Percentiles rank a stretch among this genome's conserved stretches.
These are phyloP conservation scores for Xerocomellus amylosporus DNA, from an alignment of 768 basidiomycete species.

Conservation along the genomic window DNA sequence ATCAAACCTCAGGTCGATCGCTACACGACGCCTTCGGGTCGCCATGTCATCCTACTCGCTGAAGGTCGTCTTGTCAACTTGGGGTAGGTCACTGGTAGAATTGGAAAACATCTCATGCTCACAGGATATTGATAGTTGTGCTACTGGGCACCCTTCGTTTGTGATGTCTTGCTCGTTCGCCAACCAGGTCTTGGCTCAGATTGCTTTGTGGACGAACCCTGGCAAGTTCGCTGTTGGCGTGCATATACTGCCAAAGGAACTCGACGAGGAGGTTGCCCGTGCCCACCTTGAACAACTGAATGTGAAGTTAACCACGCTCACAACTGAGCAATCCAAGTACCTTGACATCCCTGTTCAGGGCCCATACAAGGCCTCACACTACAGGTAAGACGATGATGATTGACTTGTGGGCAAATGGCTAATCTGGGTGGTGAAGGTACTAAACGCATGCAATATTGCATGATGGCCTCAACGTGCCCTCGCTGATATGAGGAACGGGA, in stretches of 20 bases:
- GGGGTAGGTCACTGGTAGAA: constrained; percentile 51
- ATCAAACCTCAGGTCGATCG: constrained; percentile 99
- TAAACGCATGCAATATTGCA: constrained; percentile 22
- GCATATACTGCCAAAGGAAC: constrained; percentile 97
- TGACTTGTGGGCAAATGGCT: not conserved
- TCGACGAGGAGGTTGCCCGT: constrained; percentile 98
- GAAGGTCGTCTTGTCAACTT: constrained; percentile 99
- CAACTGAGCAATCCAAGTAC: constrained; percentile 77
- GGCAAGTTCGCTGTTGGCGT: constrained; percentile 95
- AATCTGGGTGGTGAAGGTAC: constrained; percentile 24
- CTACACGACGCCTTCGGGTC: constrained; percentile 87
- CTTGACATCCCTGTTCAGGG: constrained; percentile 86
- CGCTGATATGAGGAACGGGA: constrained; percentile 55
- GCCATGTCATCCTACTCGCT: constrained; percentile 95
- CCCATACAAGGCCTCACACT: constrained; percentile 72
- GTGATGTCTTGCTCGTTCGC: constrained; percentile 99
- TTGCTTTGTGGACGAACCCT: constrained; percentile 93
- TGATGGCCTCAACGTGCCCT: constrained; percentile 82
- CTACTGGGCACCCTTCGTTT: constrained; percentile 97
- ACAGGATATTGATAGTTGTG: constrained; percentile 55
- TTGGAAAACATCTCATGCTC: not conserved
- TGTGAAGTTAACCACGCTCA: constrained; percentile 86
- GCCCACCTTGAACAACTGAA: constrained; percentile 90
- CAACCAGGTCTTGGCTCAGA: constrained; percentile 98
- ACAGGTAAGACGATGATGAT: constrained; percentile 43